Conservation (phyloP, 176 grass and related monocot species). For the Thinopyrum elongatum region DNA sequence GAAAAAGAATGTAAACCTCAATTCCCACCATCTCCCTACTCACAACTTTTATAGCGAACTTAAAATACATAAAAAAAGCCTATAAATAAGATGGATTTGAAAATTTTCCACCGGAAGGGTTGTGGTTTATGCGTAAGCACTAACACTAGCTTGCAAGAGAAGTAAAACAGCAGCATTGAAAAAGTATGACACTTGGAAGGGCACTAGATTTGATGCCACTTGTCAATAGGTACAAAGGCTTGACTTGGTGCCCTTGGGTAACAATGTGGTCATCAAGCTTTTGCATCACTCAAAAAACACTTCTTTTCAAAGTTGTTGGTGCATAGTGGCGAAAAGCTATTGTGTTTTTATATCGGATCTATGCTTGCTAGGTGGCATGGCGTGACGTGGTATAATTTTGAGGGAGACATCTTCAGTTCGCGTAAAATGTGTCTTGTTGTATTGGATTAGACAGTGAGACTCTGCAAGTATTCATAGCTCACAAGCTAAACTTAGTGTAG, state of each 20-base stretch:
- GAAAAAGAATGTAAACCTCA: too few species aligned
- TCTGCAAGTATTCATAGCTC: background rate
- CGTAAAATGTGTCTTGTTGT: background rate
- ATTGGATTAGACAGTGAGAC: background rate
- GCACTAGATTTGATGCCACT: slow-evolving; percentile 11
- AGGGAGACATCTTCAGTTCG: background rate
- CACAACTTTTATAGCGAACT: too few species aligned
- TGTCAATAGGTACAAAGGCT: slow-evolving; percentile 13
- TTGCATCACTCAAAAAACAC: slow-evolving; percentile 26
- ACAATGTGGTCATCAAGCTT: slow-evolving; percentile 10
- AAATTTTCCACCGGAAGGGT: too few species aligned
- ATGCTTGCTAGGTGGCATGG: slow-evolving; percentile 14
- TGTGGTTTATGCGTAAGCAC: background rate
- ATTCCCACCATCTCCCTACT: too few species aligned
- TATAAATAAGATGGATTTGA: too few species aligned
- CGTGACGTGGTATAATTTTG: background rate
- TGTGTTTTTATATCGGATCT: slow-evolving; percentile 23
- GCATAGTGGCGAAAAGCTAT: slow-evolving; percentile 18
- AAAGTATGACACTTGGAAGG: background rate
- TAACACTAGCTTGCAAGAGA: background rate
- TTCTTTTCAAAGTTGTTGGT: slow-evolving; percentile 26
- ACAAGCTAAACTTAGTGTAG: too few species aligned
- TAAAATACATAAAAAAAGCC: too few species aligned
- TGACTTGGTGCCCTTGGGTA: background rate
- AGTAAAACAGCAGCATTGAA: background rate